Base-by-base conservation (phyloP, 257 asterid genomes). In the Henckelia pumila region DNA sequence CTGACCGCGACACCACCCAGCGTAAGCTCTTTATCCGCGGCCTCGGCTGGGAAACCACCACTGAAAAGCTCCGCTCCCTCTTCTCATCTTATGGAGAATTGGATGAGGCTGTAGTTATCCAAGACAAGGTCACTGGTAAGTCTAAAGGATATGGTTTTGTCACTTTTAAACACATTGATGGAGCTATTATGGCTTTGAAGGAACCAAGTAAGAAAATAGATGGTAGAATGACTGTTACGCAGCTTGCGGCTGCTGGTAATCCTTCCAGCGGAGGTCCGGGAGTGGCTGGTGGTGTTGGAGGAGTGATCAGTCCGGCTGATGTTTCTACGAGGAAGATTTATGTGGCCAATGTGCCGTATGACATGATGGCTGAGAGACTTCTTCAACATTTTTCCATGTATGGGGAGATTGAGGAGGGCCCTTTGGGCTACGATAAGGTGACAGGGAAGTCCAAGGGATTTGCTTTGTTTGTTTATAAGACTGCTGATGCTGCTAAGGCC, bases 321-420 rank as follows among this genome's bases (percentile, higher is more conserved):
- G 88, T 88, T 32, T 88, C 96, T 1, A 28, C 25, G 66, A 81
- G 97, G 85, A 90, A 90, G 87, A 86, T 90, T 57, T 88, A 82
- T 77, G 97, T 90, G 55, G 77, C 86, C 8, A 90, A 88, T 74
- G 96, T 88, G 75, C 92, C 92, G 8, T 78, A 81, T 61, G 97
- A 90, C 65, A 88, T 90, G 95, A 76, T 86, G 0, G 61, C 86
- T 2, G 97, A 90, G 76, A 84, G 90, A 66, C 81, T 90, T 32
- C 82, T 90, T 61, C 88, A 81, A 61, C 92, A 82, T 58, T 90
- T 90, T 75, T 71, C 81, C 1, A 82, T 79, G 96, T 90, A 86
- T 71, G 97, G 97, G 66, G 96, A 88, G 79, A 85, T 90, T 17
- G 96, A 90, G 83, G 97, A 90, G 71, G 96, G 97, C 1, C 97